Conservation (phyloP, 1,139 yeast species). For the Geotrichum siamense region DNA sequence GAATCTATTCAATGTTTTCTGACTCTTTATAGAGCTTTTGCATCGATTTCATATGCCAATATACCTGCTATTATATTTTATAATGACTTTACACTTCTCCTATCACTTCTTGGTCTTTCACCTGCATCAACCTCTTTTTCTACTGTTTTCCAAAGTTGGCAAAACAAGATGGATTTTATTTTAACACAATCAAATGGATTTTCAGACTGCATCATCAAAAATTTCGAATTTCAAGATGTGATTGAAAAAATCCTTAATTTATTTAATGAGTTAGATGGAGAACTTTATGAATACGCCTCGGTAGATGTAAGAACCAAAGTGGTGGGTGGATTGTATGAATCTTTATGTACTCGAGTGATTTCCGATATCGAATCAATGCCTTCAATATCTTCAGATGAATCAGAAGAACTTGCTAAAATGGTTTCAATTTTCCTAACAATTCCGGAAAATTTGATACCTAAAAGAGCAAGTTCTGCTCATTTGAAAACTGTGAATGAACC, state of each 20-base stretch:
- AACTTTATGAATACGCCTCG: conserved; percentile 23
- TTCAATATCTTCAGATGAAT: conserved; percentile 34
- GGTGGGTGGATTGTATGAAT: conserved; percentile 30
- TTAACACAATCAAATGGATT: conserved; percentile 23
- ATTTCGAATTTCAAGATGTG: conserved; percentile 24
- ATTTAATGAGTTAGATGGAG: conserved; percentile 21
- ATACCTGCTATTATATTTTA: conserved; percentile 20
- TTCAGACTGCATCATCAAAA: conserved; percentile 22
- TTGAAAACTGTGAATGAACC: conserved; percentile 24
- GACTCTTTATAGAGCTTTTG: conserved; percentile 27
- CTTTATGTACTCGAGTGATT: conserved; percentile 26
- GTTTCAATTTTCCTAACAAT: conserved; percentile 27
- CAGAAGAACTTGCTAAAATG: conserved; percentile 27
- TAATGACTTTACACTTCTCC: conserved; percentile 22
- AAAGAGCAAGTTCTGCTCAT: too few relatives aligned
- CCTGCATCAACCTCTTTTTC: not conserved
- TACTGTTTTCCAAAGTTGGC: conserved; percentile 5
- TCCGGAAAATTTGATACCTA: too few relatives aligned
- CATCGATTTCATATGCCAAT: conserved; percentile 22
- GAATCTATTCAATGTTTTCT: conserved; percentile 23
- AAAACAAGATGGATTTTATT: conserved; percentile 10
- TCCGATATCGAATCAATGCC: conserved; percentile 24
- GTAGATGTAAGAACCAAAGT: conserved; percentile 25
- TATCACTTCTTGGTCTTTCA: conserved; percentile 12
- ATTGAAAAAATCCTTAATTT: conserved; percentile 22